Base-by-base conservation (phyloP, 148 eudicot species). In the Arbutus unedo region DNA sequence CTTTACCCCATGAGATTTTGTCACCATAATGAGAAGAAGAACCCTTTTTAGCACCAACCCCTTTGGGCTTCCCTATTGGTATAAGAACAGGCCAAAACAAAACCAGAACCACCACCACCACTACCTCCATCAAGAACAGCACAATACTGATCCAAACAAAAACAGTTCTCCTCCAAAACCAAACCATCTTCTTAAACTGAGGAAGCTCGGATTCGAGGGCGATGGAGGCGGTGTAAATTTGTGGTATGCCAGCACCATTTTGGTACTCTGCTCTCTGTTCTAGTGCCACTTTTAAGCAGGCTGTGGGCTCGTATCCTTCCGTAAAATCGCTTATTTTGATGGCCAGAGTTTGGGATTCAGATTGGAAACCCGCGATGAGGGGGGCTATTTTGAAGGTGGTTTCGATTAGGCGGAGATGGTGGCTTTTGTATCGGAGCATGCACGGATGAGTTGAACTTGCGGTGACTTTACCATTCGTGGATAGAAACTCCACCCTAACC, bases 401-500 rank as follows among this genome's bases (percentile, higher is more conserved):
- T 76, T 85, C 82, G 0, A 82, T 15, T 18, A 67, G 23, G 6
- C 87, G 88, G 47, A 90, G 21, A 2, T 82, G 71, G 10, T 77
- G 81, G 71, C 90, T 88, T 79, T 83, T 88, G 79, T 78, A 90
- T 76, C 68, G 82, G 14, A 90, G 83, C 89, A 86, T 85, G 67
- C 88, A 67, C 14, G 92, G 89, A 47, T 85, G 81, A 48, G 86
- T 88, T 74, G 88, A 83, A 23, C 85, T 83, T 15, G 85, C 86
- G 2, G 81, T 73, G 51, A 77, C 78, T 64, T 73, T 54, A 6
- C 90, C 90, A 19, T 73, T 83, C 1, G 84, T 21, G 5, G 92
- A 85, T 2, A 88, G 71, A 50, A 77, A 83, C 41, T 88, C 92
- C 67, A 87, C 83, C 79, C 85, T 88, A 53, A 90, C 90, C 92